Evolutionary conservation across 2,329 filamentous ascomycete genomes (phyloP).

Genomic region (Fusarium sp.): DNA sequence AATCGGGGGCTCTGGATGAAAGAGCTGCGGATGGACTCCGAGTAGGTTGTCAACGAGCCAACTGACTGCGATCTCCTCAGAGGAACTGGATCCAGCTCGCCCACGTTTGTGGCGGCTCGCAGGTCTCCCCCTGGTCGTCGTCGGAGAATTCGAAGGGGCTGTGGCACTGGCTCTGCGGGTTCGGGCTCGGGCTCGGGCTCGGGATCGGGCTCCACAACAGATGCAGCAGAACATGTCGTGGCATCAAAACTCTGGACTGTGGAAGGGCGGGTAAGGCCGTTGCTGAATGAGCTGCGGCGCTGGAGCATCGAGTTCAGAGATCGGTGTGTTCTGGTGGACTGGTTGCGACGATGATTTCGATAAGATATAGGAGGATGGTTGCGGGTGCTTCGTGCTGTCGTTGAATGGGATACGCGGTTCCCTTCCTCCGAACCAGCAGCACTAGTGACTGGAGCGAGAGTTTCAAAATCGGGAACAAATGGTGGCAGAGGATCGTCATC

Average conservation of each 20-base stretch:
- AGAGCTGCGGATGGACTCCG: slow-evolving; percentile 68
- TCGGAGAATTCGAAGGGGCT: slow-evolving; percentile 70
- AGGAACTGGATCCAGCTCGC: slow-evolving; percentile 63
- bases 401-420: slow-evolving; percentile 46
- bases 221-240: slow-evolving; percentile 59
- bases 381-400: slow-evolving; percentile 38
- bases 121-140: slow-evolving; percentile 80
- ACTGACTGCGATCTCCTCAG: slow-evolving; percentile 65
- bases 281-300: slow-evolving; percentile 69
- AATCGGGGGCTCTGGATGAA: slow-evolving; percentile 57
- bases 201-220: slow-evolving; percentile 55
- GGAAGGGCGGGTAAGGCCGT: slow-evolving; percentile 59
- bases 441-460: slow-evolving; percentile 46
- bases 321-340: slow-evolving; percentile 59
- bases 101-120: slow-evolving; percentile 71
- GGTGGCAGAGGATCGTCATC: slow-evolving; percentile 56
- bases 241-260: slow-evolving; percentile 70
- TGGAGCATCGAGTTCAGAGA: slow-evolving; percentile 62
- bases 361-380: slow-evolving; percentile 46
- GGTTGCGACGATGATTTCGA: slow-evolving; percentile 55
- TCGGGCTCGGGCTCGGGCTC: slow-evolving; percentile 53
- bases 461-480: slow-evolving; percentile 58
- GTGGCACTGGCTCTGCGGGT: slow-evolving; percentile 52
- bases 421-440: slow-evolving; percentile 48
- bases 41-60: slow-evolving; percentile 67